Evolutionary conservation across 140 eudicot genomes (phyloP).

Genomic region (Cichorium intybus): DNA sequence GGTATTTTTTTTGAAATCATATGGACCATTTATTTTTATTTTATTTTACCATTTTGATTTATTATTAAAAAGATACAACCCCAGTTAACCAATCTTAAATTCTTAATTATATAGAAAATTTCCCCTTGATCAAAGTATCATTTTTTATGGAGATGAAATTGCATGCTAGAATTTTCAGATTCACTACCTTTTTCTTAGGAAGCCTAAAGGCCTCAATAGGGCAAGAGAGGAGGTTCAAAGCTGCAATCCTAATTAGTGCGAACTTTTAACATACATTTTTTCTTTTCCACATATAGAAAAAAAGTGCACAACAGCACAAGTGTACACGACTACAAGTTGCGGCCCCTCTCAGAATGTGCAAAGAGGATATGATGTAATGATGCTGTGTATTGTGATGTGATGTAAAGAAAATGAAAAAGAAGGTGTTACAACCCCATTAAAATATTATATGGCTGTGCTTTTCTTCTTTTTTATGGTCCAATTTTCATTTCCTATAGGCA

Average conservation of each 20-base stretch:
- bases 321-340: slow-evolving; percentile 7
- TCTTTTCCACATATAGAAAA: slow-evolving; percentile 11
- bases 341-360: slow-evolving; percentile 15
- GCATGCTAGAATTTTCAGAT: too few relatives aligned
- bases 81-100: too few relatives aligned
- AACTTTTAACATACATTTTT: not conserved
- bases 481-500: slow-evolving; percentile 17
- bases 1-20: too few relatives aligned
- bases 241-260: not conserved
- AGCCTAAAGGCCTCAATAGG: too few relatives aligned
- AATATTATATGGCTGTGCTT: slow-evolving; percentile 28
- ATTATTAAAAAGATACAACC: too few relatives aligned
- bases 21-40: too few relatives aligned
- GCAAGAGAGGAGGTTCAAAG: too few relatives aligned
- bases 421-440: slow-evolving; percentile 2
- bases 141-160: too few relatives aligned
- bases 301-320: slow-evolving; percentile 18
- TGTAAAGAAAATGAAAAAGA: slow-evolving; percentile 2
- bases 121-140: too few relatives aligned
- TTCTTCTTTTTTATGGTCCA: slow-evolving; percentile 25
- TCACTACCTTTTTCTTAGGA: too few relatives aligned
- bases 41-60: too few relatives aligned
- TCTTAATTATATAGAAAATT: too few relatives aligned
- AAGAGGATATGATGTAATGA: slow-evolving; percentile 14
- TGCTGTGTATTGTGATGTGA: not conserved